These are phyloP conservation scores for Chaetomidium leptoderma DNA, from an alignment of 495 filamentous ascomycete species.

Conservation along the genomic window DNA sequence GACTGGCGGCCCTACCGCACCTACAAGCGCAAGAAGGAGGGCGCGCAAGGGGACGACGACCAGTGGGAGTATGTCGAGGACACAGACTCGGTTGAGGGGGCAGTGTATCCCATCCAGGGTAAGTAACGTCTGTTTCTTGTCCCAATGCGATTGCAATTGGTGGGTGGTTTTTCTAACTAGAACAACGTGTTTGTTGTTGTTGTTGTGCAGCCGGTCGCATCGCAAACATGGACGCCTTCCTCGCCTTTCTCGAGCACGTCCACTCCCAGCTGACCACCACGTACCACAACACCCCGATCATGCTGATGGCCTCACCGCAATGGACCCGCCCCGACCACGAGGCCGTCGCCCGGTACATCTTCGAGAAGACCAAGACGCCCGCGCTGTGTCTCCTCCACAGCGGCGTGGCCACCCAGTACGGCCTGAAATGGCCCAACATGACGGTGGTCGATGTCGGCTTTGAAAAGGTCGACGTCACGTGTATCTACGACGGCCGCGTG, in stretches of 20 bases:
- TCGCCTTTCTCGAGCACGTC: slow-evolving; percentile 82
- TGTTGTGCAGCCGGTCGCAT: slow-evolving; percentile 67
- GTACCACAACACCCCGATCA: slow-evolving; percentile 84
- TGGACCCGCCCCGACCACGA: slow-evolving; percentile 85
- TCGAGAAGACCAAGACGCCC: slow-evolving; percentile 93
- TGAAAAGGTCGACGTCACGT: slow-evolving; percentile 87
- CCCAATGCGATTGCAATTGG: not conserved
- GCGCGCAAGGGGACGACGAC: slow-evolving; percentile 25
- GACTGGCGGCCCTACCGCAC: slow-evolving; percentile 83
- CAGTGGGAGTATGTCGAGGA: slow-evolving; percentile 74
- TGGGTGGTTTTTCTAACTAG: not conserved
- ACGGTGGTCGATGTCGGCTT: slow-evolving; percentile 87
- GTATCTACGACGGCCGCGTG: slow-evolving; percentile 71
- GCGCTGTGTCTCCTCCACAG: slow-evolving; percentile 83
- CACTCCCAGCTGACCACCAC: slow-evolving; percentile 81
- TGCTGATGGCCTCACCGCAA: slow-evolving; percentile 78
- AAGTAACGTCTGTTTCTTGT: not conserved
- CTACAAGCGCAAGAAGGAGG: slow-evolving; percentile 60
- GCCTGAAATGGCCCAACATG: slow-evolving; percentile 68
- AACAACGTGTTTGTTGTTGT: too few species aligned
- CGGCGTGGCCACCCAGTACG: slow-evolving; percentile 76
- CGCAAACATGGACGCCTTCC: slow-evolving; percentile 82
- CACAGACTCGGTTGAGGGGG: slow-evolving; percentile 77
- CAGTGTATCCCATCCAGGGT: slow-evolving; percentile 75
- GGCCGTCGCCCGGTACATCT: slow-evolving; percentile 81